Base-by-base conservation (phyloP, 163 green algal genomes). In the Scenedesmus sp. region DNA sequence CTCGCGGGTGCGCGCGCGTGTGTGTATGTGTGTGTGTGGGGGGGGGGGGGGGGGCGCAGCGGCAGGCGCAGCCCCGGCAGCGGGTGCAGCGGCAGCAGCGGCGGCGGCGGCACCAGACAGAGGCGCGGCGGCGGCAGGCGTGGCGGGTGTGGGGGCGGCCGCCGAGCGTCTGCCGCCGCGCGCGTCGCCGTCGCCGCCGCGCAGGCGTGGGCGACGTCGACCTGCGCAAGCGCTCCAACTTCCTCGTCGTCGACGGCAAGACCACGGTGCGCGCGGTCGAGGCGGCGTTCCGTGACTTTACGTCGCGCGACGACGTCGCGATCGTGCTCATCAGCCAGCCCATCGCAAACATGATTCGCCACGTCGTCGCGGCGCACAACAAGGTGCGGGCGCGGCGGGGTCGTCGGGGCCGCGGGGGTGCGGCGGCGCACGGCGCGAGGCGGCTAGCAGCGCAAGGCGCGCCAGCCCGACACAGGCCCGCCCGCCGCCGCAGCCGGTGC, bases 241-340 rank as follows among this genome's bases (percentile, higher is more conserved):
- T 94, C 65, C 73, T 99, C 11, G 88, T 99, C 18, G 96, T 99
- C 2, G 93, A 97, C 77, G 89, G 91, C 15, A 98, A 98, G 65
- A 99, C 96, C 0, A 87, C 93, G 1, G 81, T 91, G 11, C 89
- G 87, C 34, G 57, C 87, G 31, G 97, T 99, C 56, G 97, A 99
- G 83, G 78, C 91, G 7, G 83, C 93, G 0, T 99, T 99, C 80
- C 96, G 95, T 77, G 94, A 98, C 42, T 98, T 97, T 77, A 97
- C 93, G 0, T 84, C 58, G 2, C 85, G 97, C 3, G 94, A 98
- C 11, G 97, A 99, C 83, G 84, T 99, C n/a, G 94, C 96, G 0
- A 94, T 99, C 24, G 77, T 99, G 18, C 86, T 99, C 13, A 98
- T 99, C 70, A 96, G 90, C 47, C 97, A 99, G 85, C 90, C 95